phyloP scores from a whole-genome alignment of 306 rosid genomes.

The Geum urbanum region DNA sequence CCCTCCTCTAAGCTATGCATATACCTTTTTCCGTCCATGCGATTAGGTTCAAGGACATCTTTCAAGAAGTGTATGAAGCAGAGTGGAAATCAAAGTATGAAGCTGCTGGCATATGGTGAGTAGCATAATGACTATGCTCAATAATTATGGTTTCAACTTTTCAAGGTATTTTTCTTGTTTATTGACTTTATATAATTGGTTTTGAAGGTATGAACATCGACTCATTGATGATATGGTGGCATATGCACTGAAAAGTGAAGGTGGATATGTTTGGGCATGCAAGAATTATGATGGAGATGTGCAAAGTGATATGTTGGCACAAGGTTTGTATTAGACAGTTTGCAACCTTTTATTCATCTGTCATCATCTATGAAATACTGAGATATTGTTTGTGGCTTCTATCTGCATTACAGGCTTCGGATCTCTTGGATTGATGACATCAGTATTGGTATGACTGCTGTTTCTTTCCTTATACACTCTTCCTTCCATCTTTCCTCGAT shows the following conservation, averaged over 20 bases:
- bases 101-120: conserved; percentile 95
- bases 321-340: conserved; percentile 52
- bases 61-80: conserved; percentile 95
- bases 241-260: conserved; percentile 92
- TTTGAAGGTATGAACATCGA: conserved; percentile 92
- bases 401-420: conserved; percentile 68
- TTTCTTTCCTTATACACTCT: background rate
- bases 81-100: conserved; percentile 88
- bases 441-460: conserved; percentile 71
- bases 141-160: background rate
- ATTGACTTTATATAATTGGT: conserved; percentile 24
- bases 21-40: conserved; percentile 17
- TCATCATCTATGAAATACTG: background rate
- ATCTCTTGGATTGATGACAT: conserved; percentile 98
- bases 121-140: conserved; percentile 3
- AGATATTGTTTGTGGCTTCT: conserved; percentile 21
- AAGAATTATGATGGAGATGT: conserved; percentile 99
- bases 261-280: conserved; percentile 99
- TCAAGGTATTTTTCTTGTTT: conserved; percentile 12
- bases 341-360: background rate
- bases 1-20: background rate
- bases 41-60: conserved; percentile 95
- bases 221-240: conserved; percentile 99
- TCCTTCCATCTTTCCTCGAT: background rate
- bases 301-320: conserved; percentile 97